A percentile compares a stretch with the other conserved stretches of the same genome.
Evolutionary conservation across 495 filamentous ascomycete species (phyloP).

Genomic region (Cairneyella variabilis): DNA sequence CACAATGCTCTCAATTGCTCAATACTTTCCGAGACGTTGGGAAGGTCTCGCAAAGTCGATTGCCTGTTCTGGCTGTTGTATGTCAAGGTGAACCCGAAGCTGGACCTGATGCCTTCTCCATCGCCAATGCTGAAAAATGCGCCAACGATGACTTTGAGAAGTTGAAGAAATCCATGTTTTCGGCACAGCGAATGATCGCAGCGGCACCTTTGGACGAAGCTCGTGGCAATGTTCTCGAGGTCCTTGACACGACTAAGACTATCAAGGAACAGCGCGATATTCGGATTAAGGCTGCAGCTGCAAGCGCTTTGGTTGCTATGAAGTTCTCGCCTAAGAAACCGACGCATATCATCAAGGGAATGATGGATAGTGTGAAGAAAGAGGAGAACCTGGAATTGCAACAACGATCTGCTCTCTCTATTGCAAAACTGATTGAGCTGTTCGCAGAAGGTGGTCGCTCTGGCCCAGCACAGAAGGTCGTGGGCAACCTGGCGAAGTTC

Average conservation of each 20-base stretch:
- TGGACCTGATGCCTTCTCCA: constrained; percentile 85
- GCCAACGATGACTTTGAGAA: constrained; percentile 78
- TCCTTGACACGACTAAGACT: constrained; percentile 72
- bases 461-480: constrained; percentile 87
- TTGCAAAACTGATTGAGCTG: constrained; percentile 78
- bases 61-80: constrained; percentile 80
- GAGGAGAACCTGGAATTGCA: constrained; percentile 93
- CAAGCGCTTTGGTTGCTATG: constrained; percentile 83
- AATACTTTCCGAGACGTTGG: constrained; percentile 86
- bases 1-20: constrained; percentile 84
- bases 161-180: constrained; percentile 77
- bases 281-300: constrained; percentile 81
- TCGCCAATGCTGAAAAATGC: constrained; percentile 81
- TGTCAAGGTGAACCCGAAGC: constrained; percentile 90
- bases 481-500: constrained; percentile 90
- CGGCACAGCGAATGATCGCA: constrained; percentile 78
- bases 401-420: constrained; percentile 76
- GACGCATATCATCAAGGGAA: constrained; percentile 80
- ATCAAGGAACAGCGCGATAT: constrained; percentile 80
- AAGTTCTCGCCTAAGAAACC: constrained; percentile 86
- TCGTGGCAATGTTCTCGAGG: constrained; percentile 57
- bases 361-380: constrained; percentile 97
- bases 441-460: constrained; percentile 72
- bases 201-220: constrained; percentile 71
- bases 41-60: constrained; percentile 64